A percentile compares a stretch with the other conserved stretches of the same genome.
These are phyloP conservation scores for Asterophora parasitica DNA, from an alignment of 768 basidiomycete species.

Conservation along the genomic window DNA sequence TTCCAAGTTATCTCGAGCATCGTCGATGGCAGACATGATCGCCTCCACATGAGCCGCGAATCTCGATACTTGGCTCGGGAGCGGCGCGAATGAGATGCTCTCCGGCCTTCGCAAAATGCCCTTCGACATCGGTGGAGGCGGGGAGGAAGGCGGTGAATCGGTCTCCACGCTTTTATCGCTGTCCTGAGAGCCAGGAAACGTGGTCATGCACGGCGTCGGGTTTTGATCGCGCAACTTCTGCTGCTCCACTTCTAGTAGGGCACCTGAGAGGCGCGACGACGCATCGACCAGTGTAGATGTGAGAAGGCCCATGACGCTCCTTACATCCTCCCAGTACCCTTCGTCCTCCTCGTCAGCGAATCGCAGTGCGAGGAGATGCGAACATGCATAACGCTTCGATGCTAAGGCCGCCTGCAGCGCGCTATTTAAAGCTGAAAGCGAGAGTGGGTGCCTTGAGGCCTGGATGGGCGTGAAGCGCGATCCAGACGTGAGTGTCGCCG, in stretches of 20 bases:
- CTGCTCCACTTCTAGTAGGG: constrained; percentile 56
- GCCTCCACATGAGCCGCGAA: constrained; percentile 74
- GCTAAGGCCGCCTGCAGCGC: constrained; percentile 63
- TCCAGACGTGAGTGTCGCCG: constrained; percentile 35
- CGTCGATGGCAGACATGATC: constrained; percentile 61
- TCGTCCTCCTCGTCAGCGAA: constrained; percentile 70
- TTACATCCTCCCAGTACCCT: constrained; percentile 81
- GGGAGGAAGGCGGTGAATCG: background rate
- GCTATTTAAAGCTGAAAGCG: constrained; percentile 55
- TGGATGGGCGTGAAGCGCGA: constrained; percentile 65
- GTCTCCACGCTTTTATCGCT: constrained; percentile 10
- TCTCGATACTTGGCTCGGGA: constrained; percentile 61
- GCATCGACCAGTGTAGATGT: constrained; percentile 66
- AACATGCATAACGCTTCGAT: constrained; percentile 72
- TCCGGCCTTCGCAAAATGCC: background rate
- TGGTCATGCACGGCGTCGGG: constrained; percentile 32
- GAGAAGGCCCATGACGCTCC: constrained; percentile 66
- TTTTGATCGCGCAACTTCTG: constrained; percentile 47
- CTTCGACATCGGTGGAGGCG: background rate
- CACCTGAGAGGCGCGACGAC: constrained; percentile 54
- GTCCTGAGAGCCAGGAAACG: constrained; percentile 4
- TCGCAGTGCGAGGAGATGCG: constrained; percentile 74
- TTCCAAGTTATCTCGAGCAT: constrained; percentile 64
- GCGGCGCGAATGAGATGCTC: constrained; percentile 60
- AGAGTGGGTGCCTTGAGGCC: constrained; percentile 59